phyloP scores from a whole-genome alignment of 208 protist species.

The Trypanosoma caninum region DNA sequence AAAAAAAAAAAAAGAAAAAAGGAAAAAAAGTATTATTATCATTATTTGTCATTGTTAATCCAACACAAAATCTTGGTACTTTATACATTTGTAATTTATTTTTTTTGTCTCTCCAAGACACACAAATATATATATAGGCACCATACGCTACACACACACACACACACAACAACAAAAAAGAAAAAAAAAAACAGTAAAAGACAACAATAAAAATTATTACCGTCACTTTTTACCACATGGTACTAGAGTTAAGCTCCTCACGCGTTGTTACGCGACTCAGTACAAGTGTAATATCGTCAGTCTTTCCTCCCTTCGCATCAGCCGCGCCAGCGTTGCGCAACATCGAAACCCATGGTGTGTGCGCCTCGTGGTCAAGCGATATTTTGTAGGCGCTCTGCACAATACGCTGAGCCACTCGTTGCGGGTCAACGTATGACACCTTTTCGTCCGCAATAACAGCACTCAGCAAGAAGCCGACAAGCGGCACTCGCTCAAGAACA shows the following conservation, averaged over 20 bases:
- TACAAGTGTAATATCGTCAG: slow-evolving; percentile 89
- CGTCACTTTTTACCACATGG: slow-evolving; percentile 40
- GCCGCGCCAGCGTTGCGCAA: slow-evolving; percentile 67
- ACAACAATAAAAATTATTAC: neutral
- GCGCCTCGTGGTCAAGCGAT: slow-evolving; percentile 53
- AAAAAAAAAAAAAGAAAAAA: slow-evolving; percentile 11
- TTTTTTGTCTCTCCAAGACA: too few relatives aligned
- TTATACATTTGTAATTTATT: too few relatives aligned
- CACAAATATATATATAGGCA: too few relatives aligned
- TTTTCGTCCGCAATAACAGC: slow-evolving; percentile 60
- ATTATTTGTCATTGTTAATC: too few relatives aligned
- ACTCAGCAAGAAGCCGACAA: slow-evolving; percentile 78
- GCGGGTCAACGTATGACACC: slow-evolving; percentile 79
- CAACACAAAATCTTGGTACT: too few relatives aligned
- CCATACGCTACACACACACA: neutral
- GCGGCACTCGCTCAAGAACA: slow-evolving; percentile 59
- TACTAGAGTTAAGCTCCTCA: slow-evolving; percentile 64
- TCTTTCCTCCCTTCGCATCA: slow-evolving; percentile 83
- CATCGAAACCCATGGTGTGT: slow-evolving; percentile 85
- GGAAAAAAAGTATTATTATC: slow-evolving; percentile 1
- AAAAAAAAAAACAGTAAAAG: neutral
- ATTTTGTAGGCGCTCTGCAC: slow-evolving; percentile 76
- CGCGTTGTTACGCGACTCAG: slow-evolving; percentile 82
- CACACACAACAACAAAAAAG: neutral
- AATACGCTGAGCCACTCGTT: slow-evolving; percentile 87